phyloP scores from a whole-genome alignment of 768 basidiomycete species.

The Udeniomyces megalosporus region DNA sequence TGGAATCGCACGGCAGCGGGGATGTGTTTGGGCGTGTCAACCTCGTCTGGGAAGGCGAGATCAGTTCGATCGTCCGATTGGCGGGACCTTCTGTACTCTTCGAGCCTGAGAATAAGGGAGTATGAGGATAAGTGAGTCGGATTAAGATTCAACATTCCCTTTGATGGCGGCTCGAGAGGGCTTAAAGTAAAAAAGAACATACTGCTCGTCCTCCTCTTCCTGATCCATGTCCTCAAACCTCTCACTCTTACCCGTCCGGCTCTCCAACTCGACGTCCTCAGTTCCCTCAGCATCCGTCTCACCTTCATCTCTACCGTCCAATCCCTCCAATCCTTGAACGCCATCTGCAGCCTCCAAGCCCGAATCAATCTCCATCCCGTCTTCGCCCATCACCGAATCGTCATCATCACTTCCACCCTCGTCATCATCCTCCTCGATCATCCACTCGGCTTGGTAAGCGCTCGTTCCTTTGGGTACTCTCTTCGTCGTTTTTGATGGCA shows the following conservation, averaged over 20 bases:
- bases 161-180: not conserved
- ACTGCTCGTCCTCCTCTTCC: constrained; percentile 81
- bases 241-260: constrained; percentile 29
- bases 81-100: constrained; percentile 32
- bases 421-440: constrained; percentile 57
- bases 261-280: constrained; percentile 41
- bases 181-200: constrained; percentile 24
- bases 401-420: constrained; percentile 37
- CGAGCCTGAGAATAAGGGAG: constrained; percentile 39
- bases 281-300: constrained; percentile 18
- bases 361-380: constrained; percentile 20
- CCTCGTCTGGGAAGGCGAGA: constrained; percentile 81
- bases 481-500: constrained; percentile 38
- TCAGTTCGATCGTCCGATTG: constrained; percentile 66
- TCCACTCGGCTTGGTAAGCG: constrained; percentile 94
- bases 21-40: constrained; percentile 78
- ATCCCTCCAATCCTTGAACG: constrained; percentile 24
- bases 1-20: constrained; percentile 71
- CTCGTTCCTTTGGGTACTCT: constrained; percentile 88
- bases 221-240: constrained; percentile 60
- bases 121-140: not conserved
- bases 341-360: constrained; percentile 26
- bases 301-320: constrained; percentile 21
- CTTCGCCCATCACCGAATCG: constrained; percentile 26
- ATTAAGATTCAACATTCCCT: not conserved